Conservation (phyloP, 2,329 filamentous ascomycete species). For the Chaetomium sp. region DNA sequence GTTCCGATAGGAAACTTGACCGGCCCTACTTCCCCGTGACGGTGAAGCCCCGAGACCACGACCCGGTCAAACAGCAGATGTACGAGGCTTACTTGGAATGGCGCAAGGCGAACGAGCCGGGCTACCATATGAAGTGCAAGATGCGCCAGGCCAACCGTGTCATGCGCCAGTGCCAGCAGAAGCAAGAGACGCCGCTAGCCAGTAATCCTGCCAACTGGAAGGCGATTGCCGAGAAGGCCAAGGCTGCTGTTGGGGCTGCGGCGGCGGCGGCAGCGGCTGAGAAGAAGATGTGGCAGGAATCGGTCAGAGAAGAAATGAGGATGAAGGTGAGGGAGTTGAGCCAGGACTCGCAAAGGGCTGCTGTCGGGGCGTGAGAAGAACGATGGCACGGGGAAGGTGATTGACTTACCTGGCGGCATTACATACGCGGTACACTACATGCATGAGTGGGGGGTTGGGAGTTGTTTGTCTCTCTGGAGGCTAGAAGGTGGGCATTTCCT, state of each 20-base stretch:
- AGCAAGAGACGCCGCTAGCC: neutral
- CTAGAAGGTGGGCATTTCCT: neutral
- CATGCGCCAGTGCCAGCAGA: constrained; percentile 27
- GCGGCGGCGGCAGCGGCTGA: constrained; percentile 28
- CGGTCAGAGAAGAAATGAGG: constrained; percentile 29
- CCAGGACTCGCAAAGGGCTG: neutral
- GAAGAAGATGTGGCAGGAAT: constrained; percentile 22
- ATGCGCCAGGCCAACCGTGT: constrained; percentile 44
- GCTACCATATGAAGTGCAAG: constrained; percentile 51
- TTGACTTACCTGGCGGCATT: neutral
- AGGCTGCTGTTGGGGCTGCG: constrained; percentile 28
- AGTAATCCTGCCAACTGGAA: constrained; percentile 24
- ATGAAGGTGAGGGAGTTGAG: constrained; percentile 26
- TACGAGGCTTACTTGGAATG: constrained; percentile 54
- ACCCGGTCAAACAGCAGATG: constrained; percentile 47
- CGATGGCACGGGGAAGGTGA: neutral
- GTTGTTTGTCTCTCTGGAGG: neutral
- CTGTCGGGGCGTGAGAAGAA: neutral
- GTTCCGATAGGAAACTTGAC: constrained; percentile 3
- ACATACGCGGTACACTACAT: too few relatives aligned
- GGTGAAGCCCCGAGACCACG: constrained; percentile 46
- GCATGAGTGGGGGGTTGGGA: neutral
- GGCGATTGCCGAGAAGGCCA: constrained; percentile 32
- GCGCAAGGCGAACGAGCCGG: constrained; percentile 52
- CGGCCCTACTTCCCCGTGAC: constrained; percentile 36